These are phyloP conservation scores for Earliella scabrosa DNA, from an alignment of 1,284 basidiomycete species.

Conservation along the genomic window DNA sequence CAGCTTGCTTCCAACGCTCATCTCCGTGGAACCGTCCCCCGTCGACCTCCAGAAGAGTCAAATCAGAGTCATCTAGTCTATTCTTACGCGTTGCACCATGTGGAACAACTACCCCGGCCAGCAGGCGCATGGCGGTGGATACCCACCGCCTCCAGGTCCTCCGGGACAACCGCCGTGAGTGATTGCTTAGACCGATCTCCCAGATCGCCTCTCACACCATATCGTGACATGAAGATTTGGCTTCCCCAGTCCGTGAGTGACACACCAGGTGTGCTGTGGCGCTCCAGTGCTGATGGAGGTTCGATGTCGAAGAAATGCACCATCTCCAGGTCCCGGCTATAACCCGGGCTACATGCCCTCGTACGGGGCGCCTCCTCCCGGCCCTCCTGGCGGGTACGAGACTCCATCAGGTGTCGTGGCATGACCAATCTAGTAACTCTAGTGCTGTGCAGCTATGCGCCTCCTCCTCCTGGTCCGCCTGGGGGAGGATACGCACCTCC, in stretches of 20 bases:
- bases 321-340: constrained; percentile 21
- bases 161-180: constrained; percentile 26
- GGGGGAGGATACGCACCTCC: constrained; percentile 36
- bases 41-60: not conserved
- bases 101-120: constrained; percentile 24
- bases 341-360: constrained; percentile 28
- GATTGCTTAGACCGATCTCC: not conserved
- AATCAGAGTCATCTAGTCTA: not conserved
- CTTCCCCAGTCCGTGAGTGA: constrained; percentile 13
- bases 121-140: constrained; percentile 26
- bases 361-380: constrained; percentile 21
- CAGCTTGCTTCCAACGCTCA: constrained; percentile 3
- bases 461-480: constrained; percentile 24
- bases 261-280: not conserved
- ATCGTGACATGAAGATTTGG: constrained; percentile 2
- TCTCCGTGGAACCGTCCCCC: not conserved
- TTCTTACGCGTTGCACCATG: constrained; percentile 3
- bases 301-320: constrained; percentile 9
- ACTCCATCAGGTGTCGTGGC: constrained; percentile 4
- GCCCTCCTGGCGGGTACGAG: too few species aligned
- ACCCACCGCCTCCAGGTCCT: constrained; percentile 40
- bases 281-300: not conserved
- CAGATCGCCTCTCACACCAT: not conserved
- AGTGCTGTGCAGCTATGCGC: too few species aligned
- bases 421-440: too few species aligned